phyloP scores from a whole-genome alignment of 192 early-diverging fungal genomes.

The Dimargaris xerosporica region DNA sequence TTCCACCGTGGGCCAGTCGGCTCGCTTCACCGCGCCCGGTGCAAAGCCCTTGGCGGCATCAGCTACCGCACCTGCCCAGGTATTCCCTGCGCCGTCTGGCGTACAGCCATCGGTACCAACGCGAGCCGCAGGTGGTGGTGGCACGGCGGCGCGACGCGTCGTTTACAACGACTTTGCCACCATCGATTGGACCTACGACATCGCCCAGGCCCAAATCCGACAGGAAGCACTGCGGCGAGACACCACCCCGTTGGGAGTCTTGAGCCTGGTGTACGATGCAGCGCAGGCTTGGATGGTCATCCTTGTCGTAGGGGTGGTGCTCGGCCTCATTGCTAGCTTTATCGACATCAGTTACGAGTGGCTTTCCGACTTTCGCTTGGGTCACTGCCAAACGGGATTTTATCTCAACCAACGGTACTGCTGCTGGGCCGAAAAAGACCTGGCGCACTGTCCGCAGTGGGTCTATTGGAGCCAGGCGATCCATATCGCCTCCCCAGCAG shows the following conservation, averaged over 20 bases:
- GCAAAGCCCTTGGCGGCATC: too few species aligned
- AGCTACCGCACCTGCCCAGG: too few species aligned
- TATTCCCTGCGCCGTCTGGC: too few species aligned
- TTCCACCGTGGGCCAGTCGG: too few species aligned
- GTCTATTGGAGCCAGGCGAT: neutral
- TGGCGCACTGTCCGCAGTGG: neutral
- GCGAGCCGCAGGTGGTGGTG: neutral
- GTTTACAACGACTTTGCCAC: constrained; percentile 1
- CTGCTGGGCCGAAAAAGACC: constrained; percentile 10
- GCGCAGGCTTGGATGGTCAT: constrained; percentile 1
- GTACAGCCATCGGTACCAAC: too few species aligned
- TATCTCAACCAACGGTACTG: constrained; percentile 12
- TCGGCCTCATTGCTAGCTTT: constrained; percentile 10
- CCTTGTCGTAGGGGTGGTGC: neutral
- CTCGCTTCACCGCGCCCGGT: too few species aligned
- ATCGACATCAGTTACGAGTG: constrained; percentile 13
- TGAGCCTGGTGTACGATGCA: neutral
- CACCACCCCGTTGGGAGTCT: neutral
- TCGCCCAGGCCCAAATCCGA: neutral
- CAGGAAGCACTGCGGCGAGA: neutral
- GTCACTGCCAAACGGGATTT: constrained; percentile 11
- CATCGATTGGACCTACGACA: constrained; percentile 5
- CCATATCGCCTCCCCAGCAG: neutral
- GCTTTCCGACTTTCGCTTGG: constrained; percentile 8
- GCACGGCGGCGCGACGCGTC: neutral